A percentile compares a stretch with the other conserved stretches of the same genome.
Conservation (phyloP, 805 yeast genomes). For the Myxozyma kluyveri region DNA sequence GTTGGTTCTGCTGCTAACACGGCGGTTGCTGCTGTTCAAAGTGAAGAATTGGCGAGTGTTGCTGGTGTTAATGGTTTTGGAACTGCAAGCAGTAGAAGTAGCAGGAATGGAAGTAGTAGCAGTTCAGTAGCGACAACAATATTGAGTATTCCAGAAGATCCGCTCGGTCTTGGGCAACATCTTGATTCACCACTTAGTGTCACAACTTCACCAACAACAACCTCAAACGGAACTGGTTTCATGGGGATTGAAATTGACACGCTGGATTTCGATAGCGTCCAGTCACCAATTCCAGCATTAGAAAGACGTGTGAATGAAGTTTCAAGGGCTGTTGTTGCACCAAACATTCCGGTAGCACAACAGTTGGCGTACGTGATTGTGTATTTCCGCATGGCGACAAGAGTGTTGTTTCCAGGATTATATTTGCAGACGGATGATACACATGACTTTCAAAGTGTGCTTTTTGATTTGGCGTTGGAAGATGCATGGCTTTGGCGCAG, state of each 20-base stretch:
- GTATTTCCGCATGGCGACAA: conserved; percentile 12
- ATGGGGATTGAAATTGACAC: conserved; percentile 5
- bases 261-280: conserved; percentile 6
- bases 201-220: no score
- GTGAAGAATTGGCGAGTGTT: neutral
- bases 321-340: conserved; percentile 1
- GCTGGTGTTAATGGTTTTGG: neutral
- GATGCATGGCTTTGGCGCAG: conserved; percentile 12
- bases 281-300: conserved; percentile 2
- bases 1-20: neutral
- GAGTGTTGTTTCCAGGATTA: conserved; percentile 13
- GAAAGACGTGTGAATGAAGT: neutral
- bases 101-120: neutral
- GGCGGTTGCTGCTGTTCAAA: neutral
- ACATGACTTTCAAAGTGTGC: conserved; percentile 1
- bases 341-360: conserved; percentile 2
- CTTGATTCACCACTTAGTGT: no score
- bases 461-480: neutral
- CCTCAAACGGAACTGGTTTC: neutral
- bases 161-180: no score
- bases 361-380: conserved; percentile 11
- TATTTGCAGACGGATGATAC: conserved; percentile 7
- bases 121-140: no score
- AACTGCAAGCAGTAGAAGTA: neutral
- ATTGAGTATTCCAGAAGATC: no score